phyloP scores from a whole-genome alignment of 2,329 filamentous ascomycete genomes.

The Ilyonectria destructans region DNA sequence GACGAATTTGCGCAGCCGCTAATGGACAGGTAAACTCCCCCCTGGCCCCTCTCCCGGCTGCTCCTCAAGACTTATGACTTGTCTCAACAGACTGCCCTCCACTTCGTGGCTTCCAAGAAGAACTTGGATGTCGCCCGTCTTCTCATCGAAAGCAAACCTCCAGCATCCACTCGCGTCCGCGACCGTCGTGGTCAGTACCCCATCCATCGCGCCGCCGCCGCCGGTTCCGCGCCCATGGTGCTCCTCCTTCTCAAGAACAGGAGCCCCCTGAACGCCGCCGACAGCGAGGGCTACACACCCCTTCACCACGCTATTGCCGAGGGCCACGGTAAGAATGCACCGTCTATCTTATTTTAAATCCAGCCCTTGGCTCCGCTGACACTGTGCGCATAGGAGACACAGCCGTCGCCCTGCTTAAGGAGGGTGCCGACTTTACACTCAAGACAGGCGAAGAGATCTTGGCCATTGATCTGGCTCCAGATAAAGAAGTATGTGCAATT shows the following conservation, averaged over 20 bases:
- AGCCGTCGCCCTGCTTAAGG: slow-evolving; percentile 86
- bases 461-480: slow-evolving; percentile 88
- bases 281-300: slow-evolving; percentile 87
- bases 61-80: not conserved
- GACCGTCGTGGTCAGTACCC: slow-evolving; percentile 92
- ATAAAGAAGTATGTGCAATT: slow-evolving; percentile 77
- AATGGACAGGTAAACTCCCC: slow-evolving; percentile 71
- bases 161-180: slow-evolving; percentile 82
- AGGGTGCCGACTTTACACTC: slow-evolving; percentile 87
- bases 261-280: slow-evolving; percentile 88
- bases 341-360: not conserved
- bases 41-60: not conserved
- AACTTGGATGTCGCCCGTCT: slow-evolving; percentile 86
- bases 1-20: slow-evolving; percentile 65
- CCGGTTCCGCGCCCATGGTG: slow-evolving; percentile 91
- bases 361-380: slow-evolving; percentile 2
- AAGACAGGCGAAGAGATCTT: slow-evolving; percentile 80
- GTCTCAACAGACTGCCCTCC: slow-evolving; percentile 80
- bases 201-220: slow-evolving; percentile 91
- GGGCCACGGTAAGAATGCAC: slow-evolving; percentile 71
- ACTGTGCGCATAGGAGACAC: slow-evolving; percentile 74
- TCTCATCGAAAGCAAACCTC: slow-evolving; percentile 77
- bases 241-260: slow-evolving; percentile 82
- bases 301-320: slow-evolving; percentile 91
- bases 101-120: slow-evolving; percentile 92